These are phyloP conservation scores for Neovahlkampfia damariscottae DNA, from an alignment of 78 protist species.

Conservation along the genomic window DNA sequence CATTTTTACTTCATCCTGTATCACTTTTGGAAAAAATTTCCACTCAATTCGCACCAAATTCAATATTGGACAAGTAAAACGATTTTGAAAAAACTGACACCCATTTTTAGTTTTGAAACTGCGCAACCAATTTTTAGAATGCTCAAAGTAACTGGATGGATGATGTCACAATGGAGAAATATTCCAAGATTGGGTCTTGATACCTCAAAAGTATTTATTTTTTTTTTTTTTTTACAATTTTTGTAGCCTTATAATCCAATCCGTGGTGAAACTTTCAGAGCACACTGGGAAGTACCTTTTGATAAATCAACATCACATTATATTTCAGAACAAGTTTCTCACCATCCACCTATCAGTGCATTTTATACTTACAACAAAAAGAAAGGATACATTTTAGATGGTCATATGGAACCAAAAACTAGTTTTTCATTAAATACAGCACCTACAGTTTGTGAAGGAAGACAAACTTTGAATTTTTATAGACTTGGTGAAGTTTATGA, in stretches of 20 bases:
- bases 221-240: too few species aligned
- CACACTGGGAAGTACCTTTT: neutral
- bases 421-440: neutral
- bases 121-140: neutral
- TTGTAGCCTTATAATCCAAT: neutral
- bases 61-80: neutral
- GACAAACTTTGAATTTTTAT: neutral
- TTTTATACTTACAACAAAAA: constrained; percentile 33
- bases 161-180: neutral
- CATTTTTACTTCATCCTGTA: too few species aligned
- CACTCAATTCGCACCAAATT: neutral
- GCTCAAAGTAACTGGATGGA: neutral
- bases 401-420: neutral
- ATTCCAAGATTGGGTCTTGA: neutral
- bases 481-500: neutral
- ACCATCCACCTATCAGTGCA: constrained; percentile 89
- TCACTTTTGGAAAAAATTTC: neutral
- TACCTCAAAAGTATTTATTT: neutral
- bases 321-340: constrained; percentile 69
- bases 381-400: neutral
- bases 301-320: neutral
- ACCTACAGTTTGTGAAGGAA: neutral
- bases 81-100: neutral
- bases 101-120: too few species aligned
- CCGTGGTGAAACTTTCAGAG: neutral